These are phyloP conservation scores for Orobanche coerulescens DNA, from an alignment of 257 asterid genomes.

Conservation along the genomic window DNA sequence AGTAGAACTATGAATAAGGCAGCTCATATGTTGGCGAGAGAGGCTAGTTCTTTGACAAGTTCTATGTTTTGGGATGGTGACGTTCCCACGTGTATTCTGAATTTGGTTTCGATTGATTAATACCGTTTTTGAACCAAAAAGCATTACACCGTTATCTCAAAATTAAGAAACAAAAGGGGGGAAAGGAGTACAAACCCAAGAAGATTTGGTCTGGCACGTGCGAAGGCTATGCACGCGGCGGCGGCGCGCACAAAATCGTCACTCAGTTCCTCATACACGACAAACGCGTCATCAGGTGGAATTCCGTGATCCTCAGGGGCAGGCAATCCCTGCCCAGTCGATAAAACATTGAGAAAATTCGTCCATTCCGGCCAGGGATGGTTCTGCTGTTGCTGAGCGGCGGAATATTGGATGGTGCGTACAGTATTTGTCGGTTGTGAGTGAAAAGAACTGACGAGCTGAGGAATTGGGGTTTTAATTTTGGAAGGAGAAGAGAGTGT, in stretches of 20 bases:
- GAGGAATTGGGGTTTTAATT: constrained; percentile 24
- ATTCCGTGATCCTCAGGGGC: constrained; percentile 19
- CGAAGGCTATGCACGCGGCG: constrained; percentile 53
- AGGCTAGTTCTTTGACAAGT: too few relatives aligned
- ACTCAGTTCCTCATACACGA: constrained; percentile 55
- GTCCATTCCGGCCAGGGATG: constrained; percentile 95
- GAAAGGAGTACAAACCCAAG: constrained; percentile 43
- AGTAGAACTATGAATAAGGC: too few relatives aligned
- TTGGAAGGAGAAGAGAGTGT: constrained; percentile 25
- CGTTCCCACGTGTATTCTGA: too few relatives aligned
- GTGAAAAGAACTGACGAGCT: constrained; percentile 31
- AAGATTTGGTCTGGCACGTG: constrained; percentile 55
- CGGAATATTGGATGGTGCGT: constrained; percentile 24
- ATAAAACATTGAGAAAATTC: constrained; percentile 34
- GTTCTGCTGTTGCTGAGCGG: constrained; percentile 26
- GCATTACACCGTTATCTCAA: background rate
- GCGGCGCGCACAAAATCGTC: constrained; percentile 56
- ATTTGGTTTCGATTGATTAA: too few relatives aligned
- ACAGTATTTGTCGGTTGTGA: constrained; percentile 29
- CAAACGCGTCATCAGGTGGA: constrained; percentile 63
- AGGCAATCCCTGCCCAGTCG: constrained; percentile 20
- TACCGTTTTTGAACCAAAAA: too few relatives aligned
- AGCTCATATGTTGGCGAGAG: too few relatives aligned
- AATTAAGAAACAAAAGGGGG: background rate
- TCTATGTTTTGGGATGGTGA: too few relatives aligned